A percentile compares a stretch with the other conserved stretches of the same genome.
phyloP scores from a whole-genome alignment of 306 rosid species.

The Castanospermum australe region DNA sequence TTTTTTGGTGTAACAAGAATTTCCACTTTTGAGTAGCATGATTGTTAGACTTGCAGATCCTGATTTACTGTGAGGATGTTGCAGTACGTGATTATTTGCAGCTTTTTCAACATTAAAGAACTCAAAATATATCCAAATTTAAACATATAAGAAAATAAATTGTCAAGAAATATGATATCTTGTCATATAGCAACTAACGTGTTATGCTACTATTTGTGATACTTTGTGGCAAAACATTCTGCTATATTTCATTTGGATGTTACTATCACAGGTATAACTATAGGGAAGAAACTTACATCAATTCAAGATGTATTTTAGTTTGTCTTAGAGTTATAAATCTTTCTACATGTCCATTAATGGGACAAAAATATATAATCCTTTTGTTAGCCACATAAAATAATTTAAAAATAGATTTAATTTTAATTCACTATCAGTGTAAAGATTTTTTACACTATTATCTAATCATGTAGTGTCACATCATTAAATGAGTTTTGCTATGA shows the following conservation, averaged over 20 bases:
- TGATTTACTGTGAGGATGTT: background rate
- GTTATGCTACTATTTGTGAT: background rate
- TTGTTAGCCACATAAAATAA: background rate
- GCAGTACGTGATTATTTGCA: background rate
- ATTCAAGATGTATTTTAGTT: background rate
- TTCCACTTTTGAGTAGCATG: background rate
- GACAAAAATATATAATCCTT: background rate
- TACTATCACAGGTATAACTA: background rate
- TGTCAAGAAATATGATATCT: background rate
- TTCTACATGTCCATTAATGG: background rate
- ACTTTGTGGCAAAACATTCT: background rate
- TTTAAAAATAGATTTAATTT: background rate
- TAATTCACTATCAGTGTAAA: too few species aligned
- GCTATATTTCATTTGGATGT: background rate
- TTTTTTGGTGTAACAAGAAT: background rate
- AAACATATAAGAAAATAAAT: background rate
- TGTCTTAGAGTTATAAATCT: background rate
- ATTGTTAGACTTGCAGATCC: background rate
- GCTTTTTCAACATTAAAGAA: background rate
- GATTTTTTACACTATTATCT: too few species aligned
- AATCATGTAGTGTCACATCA: too few species aligned
- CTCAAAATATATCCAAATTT: background rate
- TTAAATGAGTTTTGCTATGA: too few species aligned
- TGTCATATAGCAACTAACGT: background rate
- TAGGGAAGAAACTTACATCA: background rate